Base-by-base conservation (phyloP, 371 early-diverging fungal species). In the Syncephalastrum monosporum region DNA sequence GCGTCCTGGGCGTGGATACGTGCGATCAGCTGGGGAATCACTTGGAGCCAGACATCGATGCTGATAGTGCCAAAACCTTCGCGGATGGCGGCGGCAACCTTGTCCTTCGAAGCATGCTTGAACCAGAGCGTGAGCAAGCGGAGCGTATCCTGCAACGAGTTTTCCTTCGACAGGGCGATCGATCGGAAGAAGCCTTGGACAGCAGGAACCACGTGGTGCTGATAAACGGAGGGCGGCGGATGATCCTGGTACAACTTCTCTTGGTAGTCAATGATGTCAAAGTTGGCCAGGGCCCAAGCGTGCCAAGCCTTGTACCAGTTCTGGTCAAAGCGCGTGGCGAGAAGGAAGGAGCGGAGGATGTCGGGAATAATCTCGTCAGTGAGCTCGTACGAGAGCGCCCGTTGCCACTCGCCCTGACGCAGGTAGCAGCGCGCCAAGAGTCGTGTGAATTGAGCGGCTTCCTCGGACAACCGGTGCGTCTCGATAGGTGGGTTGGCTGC, bases 241-340 rank as follows among this genome's bases (percentile, higher is more conserved):
- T 68, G 68, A n/a, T 74, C 76, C 3, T 77, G 79, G 52, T 83
- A 77, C 17, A 79, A 60, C 24, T 82, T 74, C 51, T 95, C 93
- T 55, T 87, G 84, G 53, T 83, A 80, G 42, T 87, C 82, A 42
- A 96, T 83, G 52, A 91, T 94, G 55, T 96, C 95, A 66, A 94
- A 95, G 69, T 99, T 96, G 8, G 92, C 88, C 21, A 97, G 73
- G 5, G 98, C 98, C 92, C 95, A 95, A n/a, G 93, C 86, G 65
- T 99, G 98, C 98, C 98, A 98, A 25, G 97, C 96, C 71, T 96
- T 97, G 82, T 99, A 97, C 93, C 94, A 97, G 47, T 92, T 84
- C 76, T 83, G 85, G 77, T 97, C 97, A 74, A 91, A 87, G 33
- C 91, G 88, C 1, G 95, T 96, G 0, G 99, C 97, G 13, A 92